Percentiles rank a stretch among this genome's conserved stretches.
phyloP scores from a whole-genome alignment of 768 basidiomycete genomes.

The Mycena belliarum region DNA sequence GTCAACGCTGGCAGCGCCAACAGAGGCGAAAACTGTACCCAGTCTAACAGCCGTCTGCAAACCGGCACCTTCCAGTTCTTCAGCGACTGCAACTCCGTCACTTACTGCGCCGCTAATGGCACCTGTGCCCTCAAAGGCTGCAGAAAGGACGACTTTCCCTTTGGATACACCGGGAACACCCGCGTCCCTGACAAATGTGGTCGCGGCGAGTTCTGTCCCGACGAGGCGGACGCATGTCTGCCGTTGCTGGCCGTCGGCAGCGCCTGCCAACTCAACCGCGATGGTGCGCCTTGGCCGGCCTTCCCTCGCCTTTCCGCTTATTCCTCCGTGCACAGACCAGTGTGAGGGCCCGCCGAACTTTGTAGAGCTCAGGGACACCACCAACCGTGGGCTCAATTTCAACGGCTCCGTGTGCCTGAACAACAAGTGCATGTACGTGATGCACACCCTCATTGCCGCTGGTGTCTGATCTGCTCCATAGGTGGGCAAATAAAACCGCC shows the following conservation, averaged over 20 bases:
- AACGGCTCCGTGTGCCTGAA: conserved; percentile 87
- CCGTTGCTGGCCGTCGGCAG: conserved; percentile 58
- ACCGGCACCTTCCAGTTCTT: conserved; percentile 78
- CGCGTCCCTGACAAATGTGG: conserved; percentile 63
- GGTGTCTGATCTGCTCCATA: conserved; percentile 27
- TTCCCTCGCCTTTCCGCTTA: not conserved
- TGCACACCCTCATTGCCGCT: not conserved
- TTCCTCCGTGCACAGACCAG: conserved; percentile 55
- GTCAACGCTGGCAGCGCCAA: conserved; percentile 49
- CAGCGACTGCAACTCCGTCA: conserved; percentile 72
- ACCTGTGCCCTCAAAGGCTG: conserved; percentile 69
- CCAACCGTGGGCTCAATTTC: conserved; percentile 67
- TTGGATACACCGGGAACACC: conserved; percentile 54
- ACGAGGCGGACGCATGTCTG: conserved; percentile 76
- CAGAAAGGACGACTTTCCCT: conserved; percentile 75
- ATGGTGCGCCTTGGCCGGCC: conserved; percentile 49
- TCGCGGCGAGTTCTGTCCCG: conserved; percentile 74
- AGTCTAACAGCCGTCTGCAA: conserved; percentile 66
- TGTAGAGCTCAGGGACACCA: conserved; percentile 60
- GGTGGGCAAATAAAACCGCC: conserved; percentile 78
- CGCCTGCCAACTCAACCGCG: conserved; percentile 82
- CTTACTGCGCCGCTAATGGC: conserved; percentile 58
- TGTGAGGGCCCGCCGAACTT: conserved; percentile 72
- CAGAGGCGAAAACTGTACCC: conserved; percentile 50
- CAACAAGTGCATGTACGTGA: conserved; percentile 79